Conservation (phyloP, 352 stramenopile genomes). For the Phytophthora sansomeana region DNA sequence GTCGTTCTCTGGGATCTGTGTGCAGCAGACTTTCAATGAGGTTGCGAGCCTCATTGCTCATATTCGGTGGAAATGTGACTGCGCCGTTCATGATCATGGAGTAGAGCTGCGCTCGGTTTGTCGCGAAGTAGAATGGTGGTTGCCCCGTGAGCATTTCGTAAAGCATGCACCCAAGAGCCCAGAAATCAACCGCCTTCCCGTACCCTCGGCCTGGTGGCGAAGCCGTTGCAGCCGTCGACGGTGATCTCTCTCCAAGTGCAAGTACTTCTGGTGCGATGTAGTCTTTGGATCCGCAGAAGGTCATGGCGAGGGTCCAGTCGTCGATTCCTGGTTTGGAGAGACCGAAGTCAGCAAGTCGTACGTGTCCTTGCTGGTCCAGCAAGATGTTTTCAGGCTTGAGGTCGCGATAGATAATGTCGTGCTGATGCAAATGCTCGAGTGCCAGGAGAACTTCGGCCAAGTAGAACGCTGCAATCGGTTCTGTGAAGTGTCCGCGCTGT, state of each 20-base stretch:
- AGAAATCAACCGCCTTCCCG: constrained; percentile 91
- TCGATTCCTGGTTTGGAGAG: constrained; percentile 79
- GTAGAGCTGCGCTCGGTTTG: constrained; percentile 66
- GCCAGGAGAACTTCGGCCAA: constrained; percentile 86
- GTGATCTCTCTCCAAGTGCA: constrained; percentile 46
- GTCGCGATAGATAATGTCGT: constrained; percentile 89
- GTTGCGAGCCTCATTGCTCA: constrained; percentile 55
- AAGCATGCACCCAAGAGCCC: constrained; percentile 86
- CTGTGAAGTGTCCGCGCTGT: constrained; percentile 72
- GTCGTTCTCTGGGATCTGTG: constrained; percentile 60
- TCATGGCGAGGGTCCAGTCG: constrained; percentile 69
- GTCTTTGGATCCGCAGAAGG: constrained; percentile 90
- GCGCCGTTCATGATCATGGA: constrained; percentile 59
- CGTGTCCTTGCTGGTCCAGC: constrained; percentile 85
- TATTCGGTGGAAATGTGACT: constrained; percentile 60
- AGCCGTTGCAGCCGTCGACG: constrained; percentile 20
- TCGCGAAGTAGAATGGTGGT: constrained; percentile 86
- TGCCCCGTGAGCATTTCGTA: constrained; percentile 92
- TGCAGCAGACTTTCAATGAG: constrained; percentile 64
- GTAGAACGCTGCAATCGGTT: constrained; percentile 89
- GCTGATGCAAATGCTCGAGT: constrained; percentile 76
- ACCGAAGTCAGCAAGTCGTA: constrained; percentile 92
- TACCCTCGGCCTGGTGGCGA: constrained; percentile 60
- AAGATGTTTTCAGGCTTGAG: constrained; percentile 94
- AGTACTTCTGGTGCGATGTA: constrained; percentile 89